Evolutionary conservation across 129 eudicot species (phyloP).

Genomic region (Pulicaria dysenterica): DNA sequence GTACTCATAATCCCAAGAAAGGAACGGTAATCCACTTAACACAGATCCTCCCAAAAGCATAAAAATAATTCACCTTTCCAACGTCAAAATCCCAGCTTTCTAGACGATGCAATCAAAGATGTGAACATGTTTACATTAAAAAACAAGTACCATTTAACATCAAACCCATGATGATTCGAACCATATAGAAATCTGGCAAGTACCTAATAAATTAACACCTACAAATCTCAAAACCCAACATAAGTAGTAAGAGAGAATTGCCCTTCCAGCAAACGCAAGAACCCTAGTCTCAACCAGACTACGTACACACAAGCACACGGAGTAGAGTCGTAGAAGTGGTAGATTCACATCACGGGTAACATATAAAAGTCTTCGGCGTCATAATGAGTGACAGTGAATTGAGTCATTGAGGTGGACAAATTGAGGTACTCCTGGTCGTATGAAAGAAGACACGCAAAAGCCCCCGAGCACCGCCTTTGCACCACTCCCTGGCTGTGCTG

Average conservation of each 20-base stretch:
- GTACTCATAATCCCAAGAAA: background rate
- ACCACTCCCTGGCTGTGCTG: too few species aligned
- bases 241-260: slow-evolving; percentile 21
- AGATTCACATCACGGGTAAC: too few species aligned
- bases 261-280: slow-evolving; percentile 33
- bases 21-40: slow-evolving; percentile 17
- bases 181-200: background rate
- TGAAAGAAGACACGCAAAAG: too few species aligned
- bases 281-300: slow-evolving; percentile 27
- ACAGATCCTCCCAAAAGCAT: background rate
- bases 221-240: slow-evolving; percentile 33
- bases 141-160: background rate
- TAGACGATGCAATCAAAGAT: slow-evolving; percentile 7
- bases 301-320: too few species aligned
- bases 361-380: too few species aligned
- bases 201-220: slow-evolving; percentile 23
- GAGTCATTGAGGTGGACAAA: too few species aligned
- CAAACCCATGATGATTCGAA: slow-evolving; percentile 13
- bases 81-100: slow-evolving; percentile 17
- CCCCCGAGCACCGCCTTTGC: too few species aligned
- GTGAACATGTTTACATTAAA: background rate
- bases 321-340: too few species aligned
- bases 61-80: background rate
- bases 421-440: too few species aligned
- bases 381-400: too few species aligned